Evolutionary conservation across 2,329 filamentous ascomycete genomes (phyloP).

Genomic region (Claviceps pusilla): DNA sequence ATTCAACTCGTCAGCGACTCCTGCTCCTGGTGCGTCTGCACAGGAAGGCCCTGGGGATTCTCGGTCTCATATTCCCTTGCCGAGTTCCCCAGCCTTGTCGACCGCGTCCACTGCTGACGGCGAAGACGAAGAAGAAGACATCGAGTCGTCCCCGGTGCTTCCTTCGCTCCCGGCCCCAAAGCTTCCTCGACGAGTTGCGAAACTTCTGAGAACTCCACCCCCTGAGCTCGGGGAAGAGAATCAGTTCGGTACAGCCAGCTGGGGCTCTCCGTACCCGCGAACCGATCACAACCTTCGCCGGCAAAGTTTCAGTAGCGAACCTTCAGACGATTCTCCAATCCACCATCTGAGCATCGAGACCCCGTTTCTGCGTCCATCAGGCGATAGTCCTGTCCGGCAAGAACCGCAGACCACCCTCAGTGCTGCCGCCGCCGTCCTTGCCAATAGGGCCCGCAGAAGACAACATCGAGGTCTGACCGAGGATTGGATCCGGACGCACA

Average conservation of each 20-base stretch:
- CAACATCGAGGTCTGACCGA: conserved; percentile 53
- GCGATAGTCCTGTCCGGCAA: conserved; percentile 18
- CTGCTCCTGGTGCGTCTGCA: conserved; percentile 46
- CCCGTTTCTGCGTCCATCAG: conserved; percentile 43
- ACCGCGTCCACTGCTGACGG: conserved; percentile 47
- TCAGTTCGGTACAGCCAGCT: conserved; percentile 57
- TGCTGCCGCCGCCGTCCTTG: conserved; percentile 47
- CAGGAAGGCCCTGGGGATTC: conserved; percentile 36
- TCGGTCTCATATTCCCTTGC: conserved; percentile 22
- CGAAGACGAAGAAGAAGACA: conserved; percentile 34
- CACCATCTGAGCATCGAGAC: conserved; percentile 48
- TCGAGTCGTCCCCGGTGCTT: conserved; percentile 41
- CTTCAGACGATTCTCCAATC: conserved; percentile 44
- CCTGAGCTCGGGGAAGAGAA: conserved; percentile 18
- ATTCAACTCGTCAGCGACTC: conserved; percentile 30
- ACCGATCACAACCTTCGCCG: conserved; percentile 39
- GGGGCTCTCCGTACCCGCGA: conserved; percentile 79
- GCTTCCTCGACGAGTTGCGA: conserved; percentile 39
- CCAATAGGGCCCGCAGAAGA: conserved; percentile 46
- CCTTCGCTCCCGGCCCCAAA: conserved; percentile 44
- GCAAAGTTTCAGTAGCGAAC: conserved; percentile 41
- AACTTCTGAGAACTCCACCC: conserved; percentile 41
- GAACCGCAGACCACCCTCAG: conserved; percentile 23
- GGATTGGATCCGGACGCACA: conserved; percentile 75
- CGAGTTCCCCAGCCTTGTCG: conserved; percentile 44